Evolutionary conservation across 2,329 filamentous ascomycete genomes (phyloP).

Genomic region (Ceratocystis papillata): DNA sequence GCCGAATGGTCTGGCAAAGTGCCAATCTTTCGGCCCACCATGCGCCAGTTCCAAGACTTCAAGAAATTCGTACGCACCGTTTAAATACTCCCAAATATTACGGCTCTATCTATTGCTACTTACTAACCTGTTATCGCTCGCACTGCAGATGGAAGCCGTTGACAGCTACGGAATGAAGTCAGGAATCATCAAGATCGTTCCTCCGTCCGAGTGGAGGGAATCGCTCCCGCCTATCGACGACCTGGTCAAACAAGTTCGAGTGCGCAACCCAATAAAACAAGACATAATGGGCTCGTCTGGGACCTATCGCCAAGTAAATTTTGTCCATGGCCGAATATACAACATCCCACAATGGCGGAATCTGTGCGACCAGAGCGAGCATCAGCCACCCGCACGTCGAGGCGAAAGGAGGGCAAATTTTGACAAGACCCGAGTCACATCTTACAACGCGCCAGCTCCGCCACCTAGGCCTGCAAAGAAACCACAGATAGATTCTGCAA

Average conservation of each 20-base stretch:
- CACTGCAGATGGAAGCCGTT: constrained; percentile 59
- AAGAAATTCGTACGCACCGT: constrained; percentile 62
- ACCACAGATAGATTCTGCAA: constrained; percentile 10
- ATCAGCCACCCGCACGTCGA: constrained; percentile 84
- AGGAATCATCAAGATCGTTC: constrained; percentile 91
- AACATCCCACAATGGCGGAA: constrained; percentile 94
- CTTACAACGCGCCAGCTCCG: neutral
- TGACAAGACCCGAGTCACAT: constrained; percentile 33
- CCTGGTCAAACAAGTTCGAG: constrained; percentile 77
- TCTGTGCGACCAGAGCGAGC: constrained; percentile 85
- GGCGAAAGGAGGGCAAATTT: constrained; percentile 63
- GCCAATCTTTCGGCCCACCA: constrained; percentile 88
- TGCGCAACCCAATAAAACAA: constrained; percentile 95
- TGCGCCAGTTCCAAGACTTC: constrained; percentile 91
- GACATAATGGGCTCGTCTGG: constrained; percentile 95
- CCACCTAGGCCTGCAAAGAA: neutral
- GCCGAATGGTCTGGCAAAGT: constrained; percentile 87
- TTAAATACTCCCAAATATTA: neutral
- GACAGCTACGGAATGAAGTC: constrained; percentile 95
- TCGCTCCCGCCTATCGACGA: constrained; percentile 69
- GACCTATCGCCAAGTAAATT: constrained; percentile 93
- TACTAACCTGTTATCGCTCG: neutral
- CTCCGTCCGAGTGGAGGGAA: constrained; percentile 85
- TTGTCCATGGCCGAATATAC: constrained; percentile 90
- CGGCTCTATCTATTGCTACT: neutral